Evolutionary conservation across 768 basidiomycete genomes (phyloP).

Genomic region (Tricholoma saponaceum): DNA sequence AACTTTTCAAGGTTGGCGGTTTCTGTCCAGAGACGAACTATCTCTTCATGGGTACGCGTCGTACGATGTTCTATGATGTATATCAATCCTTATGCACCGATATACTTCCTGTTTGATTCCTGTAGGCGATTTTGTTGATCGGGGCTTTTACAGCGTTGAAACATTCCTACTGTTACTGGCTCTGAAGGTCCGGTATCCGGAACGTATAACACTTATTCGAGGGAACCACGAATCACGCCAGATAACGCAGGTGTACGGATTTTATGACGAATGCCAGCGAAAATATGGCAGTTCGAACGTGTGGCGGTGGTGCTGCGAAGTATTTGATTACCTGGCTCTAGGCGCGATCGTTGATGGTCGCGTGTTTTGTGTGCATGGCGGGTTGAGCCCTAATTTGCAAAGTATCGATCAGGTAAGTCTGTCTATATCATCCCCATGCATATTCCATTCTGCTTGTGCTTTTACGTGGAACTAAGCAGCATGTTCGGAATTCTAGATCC

Average conservation of each 20-base stretch:
- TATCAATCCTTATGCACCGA: neutral
- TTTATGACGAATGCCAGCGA: slow-evolving; percentile 94
- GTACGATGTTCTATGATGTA: neutral
- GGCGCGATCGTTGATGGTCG: slow-evolving; percentile 96
- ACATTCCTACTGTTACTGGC: slow-evolving; percentile 93
- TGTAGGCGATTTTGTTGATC: slow-evolving; percentile 95
- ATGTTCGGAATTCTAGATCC: slow-evolving; percentile 54
- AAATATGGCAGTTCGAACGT: slow-evolving; percentile 94
- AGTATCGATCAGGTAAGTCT: slow-evolving; percentile 79
- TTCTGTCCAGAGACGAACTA: slow-evolving; percentile 93
- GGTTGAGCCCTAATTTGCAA: slow-evolving; percentile 84
- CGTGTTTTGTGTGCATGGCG: slow-evolving; percentile 97
- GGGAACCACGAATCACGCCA: slow-evolving; percentile 98
- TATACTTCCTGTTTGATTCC: slow-evolving; percentile 10
- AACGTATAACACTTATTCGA: slow-evolving; percentile 93
- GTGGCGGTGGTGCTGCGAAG: slow-evolving; percentile 98
- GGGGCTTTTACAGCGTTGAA: slow-evolving; percentile 96
- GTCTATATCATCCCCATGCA: neutral
- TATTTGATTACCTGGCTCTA: slow-evolving; percentile 94
- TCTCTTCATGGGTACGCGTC: slow-evolving; percentile 84
- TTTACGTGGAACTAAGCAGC: neutral
- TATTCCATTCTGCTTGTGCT: neutral
- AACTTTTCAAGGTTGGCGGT: slow-evolving; percentile 91
- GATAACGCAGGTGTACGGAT: slow-evolving; percentile 94
- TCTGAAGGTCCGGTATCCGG: slow-evolving; percentile 95